Base-by-base conservation (phyloP, 129 eudicot genomes). In the Pseudognaphalium luteoalbum region DNA sequence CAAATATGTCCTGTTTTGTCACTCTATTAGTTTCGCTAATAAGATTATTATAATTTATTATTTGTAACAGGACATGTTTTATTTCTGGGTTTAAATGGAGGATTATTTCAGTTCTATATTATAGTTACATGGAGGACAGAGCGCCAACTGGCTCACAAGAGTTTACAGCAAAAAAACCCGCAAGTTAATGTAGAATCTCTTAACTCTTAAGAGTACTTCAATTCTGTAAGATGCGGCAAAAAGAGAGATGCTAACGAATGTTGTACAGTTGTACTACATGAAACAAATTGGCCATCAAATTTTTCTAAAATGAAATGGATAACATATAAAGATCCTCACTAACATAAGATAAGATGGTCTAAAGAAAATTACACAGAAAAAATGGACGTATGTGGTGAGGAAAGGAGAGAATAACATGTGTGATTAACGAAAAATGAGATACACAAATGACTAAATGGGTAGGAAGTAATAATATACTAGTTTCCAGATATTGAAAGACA, bases 1-100 rank as follows among this genome's bases (percentile, higher is more conserved):
- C 59, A 47, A 29, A 41, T 33, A 56, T 75, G 28, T 44, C 16
- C 30, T 42, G 12, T 56, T 57, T 65, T 16, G 72, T 47, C 22
- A 22, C 68, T 20, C 35, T 28, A 41, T 3, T 42, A 67, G 61
- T 59, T 68, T 69, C 57, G 20, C 34, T 35, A 4, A 41, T 20
- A 69, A n/a, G 16, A 78, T 28, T 15, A 67, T 59, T 58, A 11
- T 41, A n/a, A 58, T 41, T 68, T 22, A 9, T 66, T 67, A 21
- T 60, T 10, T 9, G 11, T 28, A 7, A 10, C 11, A 59, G 17
- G 32, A 10, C 12, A 47, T 14, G 1, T 47, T 47, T 17, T 44
- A 44, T 17, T 44, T 47, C 54, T 47, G 54, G n/a, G 34, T 60
- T 22, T n/a, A 60, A 3, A 25, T 9, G 66, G 33, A 60, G 32